Conservation (phyloP, 768 basidiomycete species). For the Gelatoporia subvermispora region DNA sequence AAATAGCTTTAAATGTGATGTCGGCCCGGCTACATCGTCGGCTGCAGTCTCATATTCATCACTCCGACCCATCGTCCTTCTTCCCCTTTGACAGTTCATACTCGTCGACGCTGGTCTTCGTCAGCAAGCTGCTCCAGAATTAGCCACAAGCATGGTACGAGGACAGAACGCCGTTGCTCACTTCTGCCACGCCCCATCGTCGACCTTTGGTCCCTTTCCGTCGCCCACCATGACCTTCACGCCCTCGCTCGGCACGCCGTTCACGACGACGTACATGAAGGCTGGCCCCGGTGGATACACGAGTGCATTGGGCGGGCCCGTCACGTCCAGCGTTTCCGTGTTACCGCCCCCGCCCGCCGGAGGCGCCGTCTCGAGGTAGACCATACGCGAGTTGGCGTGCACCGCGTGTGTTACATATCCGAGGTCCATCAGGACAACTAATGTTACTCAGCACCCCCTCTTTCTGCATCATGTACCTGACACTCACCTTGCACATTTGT, state of each 20-base stretch:
- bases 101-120: constrained; percentile 45
- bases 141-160: neutral
- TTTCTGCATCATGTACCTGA: neutral
- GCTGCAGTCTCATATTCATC: too few species aligned
- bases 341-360: constrained; percentile 33
- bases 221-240: constrained; percentile 64
- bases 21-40: too few species aligned
- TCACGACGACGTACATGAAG: constrained; percentile 64
- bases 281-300: constrained; percentile 82
- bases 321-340: constrained; percentile 47
- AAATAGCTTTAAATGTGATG: too few species aligned
- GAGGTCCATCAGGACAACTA: constrained; percentile 76
- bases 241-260: constrained; percentile 63
- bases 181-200: constrained; percentile 54
- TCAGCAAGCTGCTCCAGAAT: constrained; percentile 38
- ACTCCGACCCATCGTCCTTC: too few species aligned
- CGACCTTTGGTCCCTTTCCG: constrained; percentile 55
- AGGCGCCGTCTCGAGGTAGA: constrained; percentile 50
- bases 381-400: constrained; percentile 72
- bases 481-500: constrained; percentile 47
- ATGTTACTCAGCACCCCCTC: neutral
- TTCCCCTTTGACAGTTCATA: constrained; percentile 34
- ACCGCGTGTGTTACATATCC: constrained; percentile 78
- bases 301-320: constrained; percentile 56
- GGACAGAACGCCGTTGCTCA: constrained; percentile 28